Evolutionary conservation across 345 rosid species (phyloP), one percentile per base, ranked within the genome.

Genomic region (Xanthoceras sorbifolium): DNA sequence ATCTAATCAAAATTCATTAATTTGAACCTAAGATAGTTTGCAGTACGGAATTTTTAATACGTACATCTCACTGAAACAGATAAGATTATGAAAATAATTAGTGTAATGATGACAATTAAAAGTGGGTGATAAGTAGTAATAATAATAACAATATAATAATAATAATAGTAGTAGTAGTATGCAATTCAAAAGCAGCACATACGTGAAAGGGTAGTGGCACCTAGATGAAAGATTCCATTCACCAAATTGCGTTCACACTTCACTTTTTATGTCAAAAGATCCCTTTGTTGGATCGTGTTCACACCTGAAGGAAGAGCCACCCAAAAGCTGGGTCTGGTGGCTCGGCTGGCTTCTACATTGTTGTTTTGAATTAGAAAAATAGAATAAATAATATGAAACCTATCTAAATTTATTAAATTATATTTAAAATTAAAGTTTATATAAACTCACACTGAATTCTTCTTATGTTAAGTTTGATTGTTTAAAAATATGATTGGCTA

Each of bases 161-260:
- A 26, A 23, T 6, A 20, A 31, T 59, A 34, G 23, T 32, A 25
- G 17, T 5, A 57, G 7, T 44, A 10, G 71, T 26, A 50, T 42
- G n/a, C n/a, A n/a, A n/a, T n/a, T n/a, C n/a, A 40, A 22, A 18
- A 44, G 46, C 26, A 34, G 28, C 66, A 9, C 66, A 9, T 31
- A n/a, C 62, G 69, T 76, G 82, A 77, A 44, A 72, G 71, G 50
- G 71, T 20, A 36, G 22, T 23, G 18, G 59, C 63, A 54, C 29
- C 68, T 34, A 65, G 0, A 55, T 31, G 31, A 26, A 15, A 77
- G 85, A 84, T 84, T 69, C 87, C 80, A 44, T 75, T 73, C 50
- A 2, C 69, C 25, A 10, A 1, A 20, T 20, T 62, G 84, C n/a
- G 87, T 86, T 84, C 89, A 86, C 89, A 86, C 82, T 15, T 62